Evolutionary conservation across 371 early-diverging fungal genomes (phyloP).

Genomic region (Actinomucor elegans): DNA sequence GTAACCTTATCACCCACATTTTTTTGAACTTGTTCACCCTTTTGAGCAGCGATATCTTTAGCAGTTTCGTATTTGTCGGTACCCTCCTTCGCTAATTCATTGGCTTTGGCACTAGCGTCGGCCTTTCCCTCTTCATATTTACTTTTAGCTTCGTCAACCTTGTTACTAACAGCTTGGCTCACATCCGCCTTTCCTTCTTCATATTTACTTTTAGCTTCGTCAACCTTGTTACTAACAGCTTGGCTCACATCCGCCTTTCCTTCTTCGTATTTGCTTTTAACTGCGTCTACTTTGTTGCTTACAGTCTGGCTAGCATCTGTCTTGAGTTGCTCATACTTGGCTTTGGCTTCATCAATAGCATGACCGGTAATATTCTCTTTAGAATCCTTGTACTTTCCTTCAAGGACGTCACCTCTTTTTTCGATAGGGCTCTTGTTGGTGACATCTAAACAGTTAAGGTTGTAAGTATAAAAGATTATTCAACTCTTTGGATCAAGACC

Average conservation of each 20-base stretch:
- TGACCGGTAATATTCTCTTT: too few relatives aligned
- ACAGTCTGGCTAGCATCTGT: not conserved
- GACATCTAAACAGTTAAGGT: too few relatives aligned
- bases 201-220: slow-evolving; percentile 9
- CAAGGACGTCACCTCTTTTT: slow-evolving; percentile 3
- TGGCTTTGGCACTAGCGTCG: slow-evolving; percentile 2
- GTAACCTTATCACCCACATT: slow-evolving; percentile 18
- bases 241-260: too few relatives aligned
- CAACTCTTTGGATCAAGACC: too few relatives aligned
- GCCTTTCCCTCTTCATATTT: slow-evolving; percentile 13
- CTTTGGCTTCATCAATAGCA: slow-evolving; percentile 10
- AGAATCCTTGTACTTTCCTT: slow-evolving; percentile 3
- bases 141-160: slow-evolving; percentile 14
- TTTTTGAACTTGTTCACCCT: slow-evolving; percentile 18
- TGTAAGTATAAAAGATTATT: not conserved
- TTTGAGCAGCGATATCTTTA: slow-evolving; percentile 15
- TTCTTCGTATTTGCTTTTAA: slow-evolving; percentile 11
- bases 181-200: slow-evolving; percentile 4
- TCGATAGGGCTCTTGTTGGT: slow-evolving; percentile 1
- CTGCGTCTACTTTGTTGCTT: slow-evolving; percentile 8
- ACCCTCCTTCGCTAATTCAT: slow-evolving; percentile 13
- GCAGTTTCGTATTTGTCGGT: slow-evolving; percentile 5
- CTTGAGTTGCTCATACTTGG: slow-evolving; percentile 7
- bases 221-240: not conserved
- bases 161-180: not conserved